Base-by-base conservation (phyloP, 805 yeast genomes). In the Myxozyma lipomycoides region DNA sequence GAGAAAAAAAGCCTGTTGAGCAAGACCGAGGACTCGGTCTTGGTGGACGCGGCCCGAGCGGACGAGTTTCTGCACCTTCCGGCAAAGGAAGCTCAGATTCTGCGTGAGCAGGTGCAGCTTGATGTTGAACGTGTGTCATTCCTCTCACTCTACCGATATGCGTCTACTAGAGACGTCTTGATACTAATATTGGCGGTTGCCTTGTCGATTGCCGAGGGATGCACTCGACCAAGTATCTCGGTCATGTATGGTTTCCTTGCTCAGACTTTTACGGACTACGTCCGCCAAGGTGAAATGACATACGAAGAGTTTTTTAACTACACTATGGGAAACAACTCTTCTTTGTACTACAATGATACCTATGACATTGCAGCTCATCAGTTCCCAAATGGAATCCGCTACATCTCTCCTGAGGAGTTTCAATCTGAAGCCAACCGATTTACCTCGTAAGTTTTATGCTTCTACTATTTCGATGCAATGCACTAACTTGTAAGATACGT, bases 361-460 rank as follows among this genome's bases (percentile, higher is more conserved):
- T 35, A 35, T 35, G 35, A 30, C 10, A 18, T 9, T 10, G 17
- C 7, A 6, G 9, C 7, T 7, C 15, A 23, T 17, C 19, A 7
- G 43, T 15, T 12, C 17, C 25, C 32, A 18, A 17, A 40, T 35
- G 23, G 43, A 30, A 23, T 41, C 6, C 43, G 26, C 3, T 47
- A 41, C 41, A 38, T 51, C 17, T 26, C 52, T 15, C 48, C 56
- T 45, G 28, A 58, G 37, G n/a, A 51, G 44, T 71, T 72, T 56
- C 70, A 67, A 51, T 58, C 56, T 46, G 30, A 36, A 17, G 64
- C 67, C 40, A 59, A 69, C 51, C 68, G 64, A 49, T 62, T 62
- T 49, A 62, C 71, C 6, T 62, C 70, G 9, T 71, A 67, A 49
- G 71, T 69, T 42, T 62, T 12, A 28, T 28, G 12, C 7, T 28